Base-by-base conservation (phyloP, 179 eudicot genomes). In the Carnegiea gigantea region DNA sequence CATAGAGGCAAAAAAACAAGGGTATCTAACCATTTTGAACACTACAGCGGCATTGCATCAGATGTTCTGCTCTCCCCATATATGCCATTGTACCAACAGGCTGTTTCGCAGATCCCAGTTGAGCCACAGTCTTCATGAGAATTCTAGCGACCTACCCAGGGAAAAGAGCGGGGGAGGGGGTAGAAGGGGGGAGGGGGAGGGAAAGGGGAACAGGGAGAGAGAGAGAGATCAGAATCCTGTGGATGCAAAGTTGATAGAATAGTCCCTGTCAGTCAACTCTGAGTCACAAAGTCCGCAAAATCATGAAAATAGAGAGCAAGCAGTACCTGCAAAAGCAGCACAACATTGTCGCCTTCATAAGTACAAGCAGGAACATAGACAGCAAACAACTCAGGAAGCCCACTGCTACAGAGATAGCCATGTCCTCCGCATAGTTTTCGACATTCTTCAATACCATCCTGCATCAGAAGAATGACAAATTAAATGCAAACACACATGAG, bases 401-500 rank as follows among this genome's bases (percentile, higher is more conserved):
- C 99, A 88, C 98, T 96, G 88, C 92, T 92, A 81, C 92, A 88
- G 46, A 96, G 95, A 86, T 94, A 96, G 17, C 99, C 99, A 83
- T 96, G 99, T 24, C 99, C 99, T 57, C 99, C 99, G 83, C 99
- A 96, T 78, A 96, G 87, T 84, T 96, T 96, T 57, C 99, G 86
- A 67, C 99, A 94, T 86, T 96, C 99, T 84, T 96, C 99, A 78
- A 96, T 92, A 23, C 91, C 99, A 89, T 95, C 97, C 99, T 95
- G 87, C 44, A 81, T 48, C 20, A 83, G 40, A 79, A 44, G 26
- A 17, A 18, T 6, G 44, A 7, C 44, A 40, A 40, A 40, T 40
- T 40, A 40, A 40, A 40, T 40, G 44, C 24, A 21, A 60, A 60
- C 65, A 60, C 65, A 21, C 9, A 18, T 2, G 1, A 18, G 65